Evolutionary conservation across 1,139 yeast species (phyloP).

Genomic region (Pichia sp.): DNA sequence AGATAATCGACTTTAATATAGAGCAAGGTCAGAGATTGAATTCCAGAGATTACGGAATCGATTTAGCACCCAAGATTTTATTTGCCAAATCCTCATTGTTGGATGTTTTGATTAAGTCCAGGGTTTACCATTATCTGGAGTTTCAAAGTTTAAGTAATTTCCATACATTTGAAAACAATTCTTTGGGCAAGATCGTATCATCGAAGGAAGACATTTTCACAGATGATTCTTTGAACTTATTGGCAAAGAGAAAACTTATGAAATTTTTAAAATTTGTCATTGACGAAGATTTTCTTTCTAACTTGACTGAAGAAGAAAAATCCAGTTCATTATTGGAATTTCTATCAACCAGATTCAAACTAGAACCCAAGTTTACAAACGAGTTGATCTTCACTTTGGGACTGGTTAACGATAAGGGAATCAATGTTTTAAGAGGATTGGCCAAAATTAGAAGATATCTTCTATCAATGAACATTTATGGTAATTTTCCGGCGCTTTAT

Average conservation of each 20-base stretch:
- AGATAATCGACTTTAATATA: constrained; percentile 63
- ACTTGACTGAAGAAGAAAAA: not conserved
- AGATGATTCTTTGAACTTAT: constrained; percentile 67
- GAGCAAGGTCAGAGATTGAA: constrained; percentile 41
- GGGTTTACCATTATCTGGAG: constrained; percentile 87
- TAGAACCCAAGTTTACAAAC: constrained; percentile 65
- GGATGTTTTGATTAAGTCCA: constrained; percentile 65
- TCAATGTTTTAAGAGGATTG: constrained; percentile 66
- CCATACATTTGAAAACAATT: constrained; percentile 87
- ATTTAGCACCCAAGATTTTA: constrained; percentile 78
- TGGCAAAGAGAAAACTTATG: constrained; percentile 83
- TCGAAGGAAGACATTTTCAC: constrained; percentile 93
- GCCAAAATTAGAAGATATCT: constrained; percentile 77
- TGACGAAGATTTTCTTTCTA: constrained; percentile 31
- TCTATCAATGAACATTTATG: constrained; percentile 84
- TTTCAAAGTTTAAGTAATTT: constrained; percentile 83
- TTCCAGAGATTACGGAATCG: constrained; percentile 77
- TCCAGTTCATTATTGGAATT: constrained; percentile 36
- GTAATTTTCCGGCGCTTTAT: constrained; percentile 85
- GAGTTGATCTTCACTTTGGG: constrained; percentile 87
- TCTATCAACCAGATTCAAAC: constrained; percentile 47
- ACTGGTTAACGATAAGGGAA: constrained; percentile 51
- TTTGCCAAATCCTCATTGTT: constrained; percentile 85
- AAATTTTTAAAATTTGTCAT: constrained; percentile 84
- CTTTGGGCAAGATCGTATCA: constrained; percentile 73